A percentile compares a stretch with the other conserved stretches of the same genome.
Evolutionary conservation across 2,329 filamentous ascomycete genomes (phyloP).

Genomic region (Fusarium multiceps): DNA sequence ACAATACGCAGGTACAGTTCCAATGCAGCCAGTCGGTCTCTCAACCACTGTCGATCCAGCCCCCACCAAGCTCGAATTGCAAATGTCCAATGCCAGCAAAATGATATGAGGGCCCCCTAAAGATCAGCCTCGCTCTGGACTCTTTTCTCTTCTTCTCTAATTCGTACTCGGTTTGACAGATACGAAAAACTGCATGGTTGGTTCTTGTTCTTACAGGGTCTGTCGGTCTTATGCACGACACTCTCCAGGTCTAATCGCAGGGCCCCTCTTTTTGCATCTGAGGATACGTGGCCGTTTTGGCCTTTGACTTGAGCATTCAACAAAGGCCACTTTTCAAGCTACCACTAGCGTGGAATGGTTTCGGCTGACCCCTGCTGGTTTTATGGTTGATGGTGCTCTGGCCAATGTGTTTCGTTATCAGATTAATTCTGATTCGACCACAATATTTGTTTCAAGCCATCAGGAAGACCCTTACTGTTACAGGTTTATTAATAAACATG

Average conservation of each 20-base stretch:
- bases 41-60: constrained; percentile 29
- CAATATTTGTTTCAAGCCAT: background rate
- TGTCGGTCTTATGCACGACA: constrained; percentile 28
- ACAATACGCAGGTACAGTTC: constrained; percentile 38
- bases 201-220: constrained; percentile 4
- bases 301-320: background rate
- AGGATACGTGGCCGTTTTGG: constrained; percentile 35
- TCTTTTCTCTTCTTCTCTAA: background rate
- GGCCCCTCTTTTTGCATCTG: constrained; percentile 18
- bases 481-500: background rate
- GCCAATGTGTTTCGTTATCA: background rate
- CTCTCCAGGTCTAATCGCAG: constrained; percentile 3
- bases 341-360: constrained; percentile 5
- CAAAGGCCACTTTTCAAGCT: constrained; percentile 26
- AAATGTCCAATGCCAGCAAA: constrained; percentile 12
- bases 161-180: constrained; percentile 30
- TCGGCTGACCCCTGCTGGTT: constrained; percentile 8
- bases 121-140: constrained; percentile 8
- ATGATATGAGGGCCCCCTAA: background rate
- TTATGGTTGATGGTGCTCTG: background rate
- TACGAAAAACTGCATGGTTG: constrained; percentile 1
- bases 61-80: constrained; percentile 27
- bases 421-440: background rate
- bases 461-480: background rate
- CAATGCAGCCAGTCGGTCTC: constrained; percentile 15